Base-by-base conservation (phyloP, 306 rosid genomes). In the Oxytropis ochrocephala region DNA sequence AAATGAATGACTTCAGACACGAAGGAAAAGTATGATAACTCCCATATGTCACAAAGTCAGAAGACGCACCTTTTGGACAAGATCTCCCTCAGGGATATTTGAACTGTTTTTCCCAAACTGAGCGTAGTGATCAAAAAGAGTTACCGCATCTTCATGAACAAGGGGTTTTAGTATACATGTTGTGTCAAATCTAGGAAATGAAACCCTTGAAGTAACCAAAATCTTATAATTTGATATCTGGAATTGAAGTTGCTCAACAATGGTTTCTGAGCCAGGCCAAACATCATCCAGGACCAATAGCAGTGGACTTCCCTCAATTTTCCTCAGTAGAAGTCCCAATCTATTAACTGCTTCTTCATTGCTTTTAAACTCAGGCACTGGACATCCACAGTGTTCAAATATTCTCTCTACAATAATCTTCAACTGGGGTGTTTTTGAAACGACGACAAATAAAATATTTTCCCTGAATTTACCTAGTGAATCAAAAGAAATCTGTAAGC, bases 271-370 rank as follows among this genome's bases (percentile, higher is more conserved):
- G 11, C 72, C 87, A 0, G 66, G 59, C 93, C 96, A 85, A 69
- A 90, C 89, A 49, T 90, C 93, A 73, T 75, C 95, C 30, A 88
- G 52, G 5, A 88, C 87, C 76, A 86, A 38, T 74, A 88, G 27
- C 42, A 82, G 6, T 42, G 80, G 83, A 21, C 70, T 58, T 41
- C 49, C 41, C 13, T 52, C 60, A 18, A 62, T 54, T 68, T 51
- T 35, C 49, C 14, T 75, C 36, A 83, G 30, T 61, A 84, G 24
- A 46, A 58, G 16, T 65, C 57, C 68, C 74, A 75, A 43, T 33
- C 0, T 8, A 21, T 66, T 56, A 18, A 47, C 19, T 5, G 79
- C 79, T 19, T 66, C 79, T 33, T 75, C 79, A 1, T 75, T 35
- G 3, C 53, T 55, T 56, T 13, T 68, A 56, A 81, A 73, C 54